These are phyloP conservation scores for Solanum ossicruentum DNA, from an alignment of 257 asterid species.

Conservation along the genomic window DNA sequence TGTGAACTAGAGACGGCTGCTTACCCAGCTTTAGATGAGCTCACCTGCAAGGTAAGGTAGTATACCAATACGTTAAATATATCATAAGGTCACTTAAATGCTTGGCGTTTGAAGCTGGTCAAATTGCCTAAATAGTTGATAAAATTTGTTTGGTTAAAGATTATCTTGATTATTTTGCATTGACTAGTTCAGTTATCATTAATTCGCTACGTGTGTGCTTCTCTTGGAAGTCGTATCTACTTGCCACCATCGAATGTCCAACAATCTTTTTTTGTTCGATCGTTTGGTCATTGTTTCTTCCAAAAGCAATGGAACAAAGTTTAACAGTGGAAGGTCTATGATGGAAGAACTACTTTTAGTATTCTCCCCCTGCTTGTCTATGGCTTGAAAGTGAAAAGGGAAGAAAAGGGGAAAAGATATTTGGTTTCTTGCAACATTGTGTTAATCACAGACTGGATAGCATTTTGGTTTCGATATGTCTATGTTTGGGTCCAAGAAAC, in stretches of 20 bases:
- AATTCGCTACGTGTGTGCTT: background rate
- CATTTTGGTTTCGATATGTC: background rate
- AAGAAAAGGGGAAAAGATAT: background rate
- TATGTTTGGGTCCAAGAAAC: too few relatives aligned
- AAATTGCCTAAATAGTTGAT: background rate
- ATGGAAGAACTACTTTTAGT: background rate
- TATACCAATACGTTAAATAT: background rate
- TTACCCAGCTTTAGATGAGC: constrained; percentile 90
- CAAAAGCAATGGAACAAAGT: background rate
- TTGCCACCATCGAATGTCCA: background rate
- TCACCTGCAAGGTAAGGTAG: constrained; percentile 63
- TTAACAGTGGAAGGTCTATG: background rate
- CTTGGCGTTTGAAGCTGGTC: background rate
- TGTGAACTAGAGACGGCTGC: constrained; percentile 76
- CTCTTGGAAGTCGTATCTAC: background rate
- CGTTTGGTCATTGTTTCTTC: background rate
- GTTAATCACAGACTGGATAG: background rate
- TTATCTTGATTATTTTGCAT: background rate
- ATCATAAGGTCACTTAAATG: background rate
- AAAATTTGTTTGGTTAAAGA: background rate
- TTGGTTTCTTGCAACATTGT: background rate
- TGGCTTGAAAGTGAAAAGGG: background rate
- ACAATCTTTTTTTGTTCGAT: background rate
- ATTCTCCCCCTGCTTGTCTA: background rate
- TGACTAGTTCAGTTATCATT: background rate